phyloP scores from a whole-genome alignment of 2,329 filamentous ascomycete genomes.

The Botryotinia globosa region DNA sequence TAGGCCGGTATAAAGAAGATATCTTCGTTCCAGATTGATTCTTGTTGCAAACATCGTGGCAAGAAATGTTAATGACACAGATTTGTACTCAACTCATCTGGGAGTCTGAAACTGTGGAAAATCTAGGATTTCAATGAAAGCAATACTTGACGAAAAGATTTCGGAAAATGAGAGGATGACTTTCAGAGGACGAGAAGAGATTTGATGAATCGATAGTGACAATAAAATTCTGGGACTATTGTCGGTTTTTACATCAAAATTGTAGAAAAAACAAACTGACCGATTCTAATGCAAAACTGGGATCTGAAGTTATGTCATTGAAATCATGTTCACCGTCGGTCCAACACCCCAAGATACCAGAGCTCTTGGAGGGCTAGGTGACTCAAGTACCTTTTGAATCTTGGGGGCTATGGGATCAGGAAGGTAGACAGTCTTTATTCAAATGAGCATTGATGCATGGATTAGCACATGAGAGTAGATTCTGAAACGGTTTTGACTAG shows the following conservation, averaged over 20 bases:
- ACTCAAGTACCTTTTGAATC: not conserved
- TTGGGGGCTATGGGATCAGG: not conserved
- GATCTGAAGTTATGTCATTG: rapidly evolving
- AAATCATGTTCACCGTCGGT: not conserved
- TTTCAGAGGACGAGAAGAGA: not conserved
- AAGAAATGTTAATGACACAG: not conserved
- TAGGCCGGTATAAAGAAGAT: not conserved
- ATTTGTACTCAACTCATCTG: not conserved
- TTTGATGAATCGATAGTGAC: not conserved
- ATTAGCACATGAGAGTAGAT: not conserved
- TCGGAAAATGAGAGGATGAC: rapidly evolving
- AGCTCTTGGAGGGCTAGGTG: too few relatives aligned
- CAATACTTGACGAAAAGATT: not conserved
- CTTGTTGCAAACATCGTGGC: not conserved
- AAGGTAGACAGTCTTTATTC: not conserved
- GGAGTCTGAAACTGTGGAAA: not conserved
- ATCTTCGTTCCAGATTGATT: not conserved
- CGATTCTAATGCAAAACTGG: rapidly evolving
- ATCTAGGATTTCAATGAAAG: rapidly evolving
- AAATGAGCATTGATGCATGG: rapidly evolving
- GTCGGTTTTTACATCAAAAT: rapidly evolving
- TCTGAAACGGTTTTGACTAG: not conserved
- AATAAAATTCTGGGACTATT: not conserved
- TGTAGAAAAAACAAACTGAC: not conserved
- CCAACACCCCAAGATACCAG: rapidly evolving